Percentiles rank a stretch among this genome's conserved stretches.
Conservation (phyloP, 2,329 filamentous ascomycete species). For the Pyrenophora teres region DNA sequence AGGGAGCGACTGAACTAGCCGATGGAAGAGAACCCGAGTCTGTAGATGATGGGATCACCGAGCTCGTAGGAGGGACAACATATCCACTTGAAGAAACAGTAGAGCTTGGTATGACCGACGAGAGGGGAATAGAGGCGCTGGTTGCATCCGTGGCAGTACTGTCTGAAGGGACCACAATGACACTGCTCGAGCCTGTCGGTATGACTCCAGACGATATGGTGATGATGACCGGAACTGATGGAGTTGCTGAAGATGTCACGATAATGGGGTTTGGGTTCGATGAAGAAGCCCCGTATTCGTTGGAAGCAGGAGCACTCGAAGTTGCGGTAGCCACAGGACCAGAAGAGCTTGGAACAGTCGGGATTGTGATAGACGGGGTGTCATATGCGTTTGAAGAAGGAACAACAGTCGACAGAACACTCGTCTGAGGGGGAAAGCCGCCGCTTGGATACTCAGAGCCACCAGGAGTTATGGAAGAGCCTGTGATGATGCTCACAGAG, state of each 20-base stretch:
- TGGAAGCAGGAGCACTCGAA: constrained; percentile 6
- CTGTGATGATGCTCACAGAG: constrained; percentile 14
- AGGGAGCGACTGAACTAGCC: background rate
- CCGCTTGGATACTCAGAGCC: constrained; percentile 5
- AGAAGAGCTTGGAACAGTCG: background rate
- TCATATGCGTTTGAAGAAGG: constrained; percentile 5
- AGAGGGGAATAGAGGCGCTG: constrained; percentile 5
- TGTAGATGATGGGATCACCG: background rate
- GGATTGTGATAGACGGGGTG: background rate
- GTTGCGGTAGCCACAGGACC: constrained; percentile 5
- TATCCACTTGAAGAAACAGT: constrained; percentile 5
- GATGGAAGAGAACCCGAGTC: background rate
- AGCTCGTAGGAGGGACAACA: constrained; percentile 5
- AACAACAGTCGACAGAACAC: constrained; percentile 3
- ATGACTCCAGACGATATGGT: constrained; percentile 1
- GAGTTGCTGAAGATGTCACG: background rate
- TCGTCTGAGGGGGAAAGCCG: constrained; percentile 12
- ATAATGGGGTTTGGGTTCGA: background rate
- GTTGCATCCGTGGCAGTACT: constrained; percentile 6
- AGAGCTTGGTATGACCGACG: constrained; percentile 2
- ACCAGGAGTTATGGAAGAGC: constrained; percentile 1
- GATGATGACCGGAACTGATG: background rate
- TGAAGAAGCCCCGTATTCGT: background rate
- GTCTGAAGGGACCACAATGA: background rate
- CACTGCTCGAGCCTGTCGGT: background rate